Base-by-base conservation (phyloP, 192 early-diverging fungal species). In the Backusella sp. region DNA sequence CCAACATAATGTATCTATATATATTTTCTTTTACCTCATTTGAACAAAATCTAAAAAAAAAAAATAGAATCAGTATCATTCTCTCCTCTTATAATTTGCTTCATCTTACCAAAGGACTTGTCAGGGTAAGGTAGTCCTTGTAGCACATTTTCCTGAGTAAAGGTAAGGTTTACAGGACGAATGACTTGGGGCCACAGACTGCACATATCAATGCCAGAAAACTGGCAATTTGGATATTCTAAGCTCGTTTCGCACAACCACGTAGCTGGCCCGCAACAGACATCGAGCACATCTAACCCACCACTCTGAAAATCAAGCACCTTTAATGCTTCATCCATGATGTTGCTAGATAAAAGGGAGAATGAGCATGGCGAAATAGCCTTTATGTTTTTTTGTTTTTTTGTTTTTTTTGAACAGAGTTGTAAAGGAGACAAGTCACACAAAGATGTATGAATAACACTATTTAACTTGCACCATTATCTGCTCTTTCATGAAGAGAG, bases 181-280 rank as follows among this genome's bases (percentile, higher is more conserved):
- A 78, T 78, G 7, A 78, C 70, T 53, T 78, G 71, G 4, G 77
- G 77, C 77, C 77, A 78, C 17, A 78, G 11, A 21, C 19, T 66
- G 53, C 71, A 68, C 77, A 78, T 78, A 67, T 78, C 77, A 6
- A 78, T 49, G 52, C 77, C 77, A 15, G 56, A 42, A 53, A 78
- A 78, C 15, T 73, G 77, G 44, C 77, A 78, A 67, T 23, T 39
- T 0, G 77, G 77, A 30, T 78, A 78, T 37, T 78, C 77, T 11
- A 78, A 46, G 52, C 77, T 78, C 3, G 77, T 78, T 37, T 78
- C 70, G 59, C 77, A 78, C 1, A 78, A 30, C 77, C 77, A 78
- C 26, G 77, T 78, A 30, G 71, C 77, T 0, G 77, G 71, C 3
- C 77, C 77, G 39, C 77, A 78, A 30, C 77, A 78, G 17, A 78